Percentiles rank a stretch among this genome's conserved stretches.
Conservation (phyloP, 2,329 filamentous ascomycete genomes). For the Claviceps lovelessii region DNA sequence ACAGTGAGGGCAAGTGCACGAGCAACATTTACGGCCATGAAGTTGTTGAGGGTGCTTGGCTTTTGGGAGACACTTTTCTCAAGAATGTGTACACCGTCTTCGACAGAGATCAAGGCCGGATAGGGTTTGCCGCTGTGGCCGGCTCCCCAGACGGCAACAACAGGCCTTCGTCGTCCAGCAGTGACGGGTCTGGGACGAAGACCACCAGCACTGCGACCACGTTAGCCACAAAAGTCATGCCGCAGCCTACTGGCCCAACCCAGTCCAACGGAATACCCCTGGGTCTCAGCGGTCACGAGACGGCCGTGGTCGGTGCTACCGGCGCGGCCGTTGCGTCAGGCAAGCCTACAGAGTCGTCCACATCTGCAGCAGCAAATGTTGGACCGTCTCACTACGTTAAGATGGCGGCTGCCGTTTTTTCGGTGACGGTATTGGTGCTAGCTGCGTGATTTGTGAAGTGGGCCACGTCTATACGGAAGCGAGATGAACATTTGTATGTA, state of each 20-base stretch:
- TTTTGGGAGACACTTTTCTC: slow-evolving; percentile 74
- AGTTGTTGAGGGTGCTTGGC: slow-evolving; percentile 53
- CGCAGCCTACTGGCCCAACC: neutral
- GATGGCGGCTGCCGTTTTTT: slow-evolving; percentile 1
- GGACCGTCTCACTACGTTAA: neutral
- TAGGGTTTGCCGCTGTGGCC: slow-evolving; percentile 25
- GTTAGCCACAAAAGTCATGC: neutral
- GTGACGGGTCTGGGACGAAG: neutral
- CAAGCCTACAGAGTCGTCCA: slow-evolving; percentile 5
- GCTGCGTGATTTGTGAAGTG: neutral
- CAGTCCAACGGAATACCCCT: slow-evolving; percentile 1
- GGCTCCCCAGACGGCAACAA: neutral
- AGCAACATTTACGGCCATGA: slow-evolving; percentile 65
- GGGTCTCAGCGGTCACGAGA: slow-evolving; percentile 13
- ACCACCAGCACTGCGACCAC: slow-evolving; percentile 2
- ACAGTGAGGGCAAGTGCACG: slow-evolving; percentile 35
- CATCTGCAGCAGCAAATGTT: slow-evolving; percentile 4
- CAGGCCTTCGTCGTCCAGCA: neutral
- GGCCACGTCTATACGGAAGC: neutral
- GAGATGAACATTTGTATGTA: neutral
- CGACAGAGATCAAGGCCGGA: slow-evolving; percentile 52
- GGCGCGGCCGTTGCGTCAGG: neutral
- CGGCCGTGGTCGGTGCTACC: neutral
- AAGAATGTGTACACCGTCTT: slow-evolving; percentile 86
- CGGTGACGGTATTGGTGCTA: neutral